A percentile compares a stretch with the other conserved stretches of the same genome.
Conservation (phyloP, 306 rosid genomes). For the Castanea mollissima region DNA sequence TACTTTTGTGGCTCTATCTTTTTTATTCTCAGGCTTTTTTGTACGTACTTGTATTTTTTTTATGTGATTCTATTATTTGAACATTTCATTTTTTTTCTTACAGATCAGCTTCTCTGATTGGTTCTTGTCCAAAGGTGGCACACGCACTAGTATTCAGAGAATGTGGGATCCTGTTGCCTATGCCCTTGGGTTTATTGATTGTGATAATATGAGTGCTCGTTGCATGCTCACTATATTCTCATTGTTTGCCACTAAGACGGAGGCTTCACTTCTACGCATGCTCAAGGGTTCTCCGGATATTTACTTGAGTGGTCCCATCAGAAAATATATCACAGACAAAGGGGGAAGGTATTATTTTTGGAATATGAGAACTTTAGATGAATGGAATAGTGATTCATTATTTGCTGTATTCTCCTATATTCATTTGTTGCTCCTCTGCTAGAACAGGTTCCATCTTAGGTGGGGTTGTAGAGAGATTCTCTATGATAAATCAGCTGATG, state of each 20-base stretch:
- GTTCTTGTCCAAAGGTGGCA: slow-evolving; percentile 99
- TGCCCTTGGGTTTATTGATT: slow-evolving; percentile 98
- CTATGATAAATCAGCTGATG: slow-evolving; percentile 70
- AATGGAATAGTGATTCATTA: not conserved
- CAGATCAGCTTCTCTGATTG: slow-evolving; percentile 98
- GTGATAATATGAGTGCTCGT: slow-evolving; percentile 97
- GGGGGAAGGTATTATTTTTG: slow-evolving; percentile 74
- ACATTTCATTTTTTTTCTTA: slow-evolving; percentile 17
- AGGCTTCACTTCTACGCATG: slow-evolving; percentile 97
- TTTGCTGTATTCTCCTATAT: slow-evolving; percentile 8
- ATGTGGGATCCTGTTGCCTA: slow-evolving; percentile 99
- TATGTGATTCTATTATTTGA: slow-evolving; percentile 11
- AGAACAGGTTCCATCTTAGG: slow-evolving; percentile 93
- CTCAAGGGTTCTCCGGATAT: slow-evolving; percentile 97
- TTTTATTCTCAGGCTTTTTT: not conserved
- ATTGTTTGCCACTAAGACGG: slow-evolving; percentile 93
- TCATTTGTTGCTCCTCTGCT: slow-evolving; percentile 19
- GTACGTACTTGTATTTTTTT: slow-evolving; percentile 5
- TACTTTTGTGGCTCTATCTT: not conserved
- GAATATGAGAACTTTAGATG: slow-evolving; percentile 7
- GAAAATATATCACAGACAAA: slow-evolving; percentile 81
- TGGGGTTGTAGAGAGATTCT: slow-evolving; percentile 97
- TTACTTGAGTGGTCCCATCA: slow-evolving; percentile 91
- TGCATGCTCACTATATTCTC: slow-evolving; percentile 99
- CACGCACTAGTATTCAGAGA: slow-evolving; percentile 73